These are phyloP conservation scores for Rehmannia glutinosa DNA, from an alignment of 257 asterid species.

Conservation along the genomic window DNA sequence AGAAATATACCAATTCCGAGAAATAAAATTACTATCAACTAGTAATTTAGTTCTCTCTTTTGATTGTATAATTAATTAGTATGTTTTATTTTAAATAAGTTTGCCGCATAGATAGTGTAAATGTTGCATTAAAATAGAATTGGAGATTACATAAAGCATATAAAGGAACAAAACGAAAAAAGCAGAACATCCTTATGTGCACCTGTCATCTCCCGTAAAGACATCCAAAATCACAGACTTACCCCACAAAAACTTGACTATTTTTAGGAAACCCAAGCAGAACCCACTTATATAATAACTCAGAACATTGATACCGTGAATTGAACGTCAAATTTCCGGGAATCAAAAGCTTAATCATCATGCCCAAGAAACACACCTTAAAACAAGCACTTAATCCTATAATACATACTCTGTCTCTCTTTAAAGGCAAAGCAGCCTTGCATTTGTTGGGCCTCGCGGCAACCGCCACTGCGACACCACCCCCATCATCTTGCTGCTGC, in stretches of 20 bases:
- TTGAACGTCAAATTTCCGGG: background rate
- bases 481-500: slow-evolving; percentile 17
- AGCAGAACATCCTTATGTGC: too few species aligned
- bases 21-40: too few species aligned
- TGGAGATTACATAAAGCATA: too few species aligned
- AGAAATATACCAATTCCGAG: too few species aligned
- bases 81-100: too few species aligned
- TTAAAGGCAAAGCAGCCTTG: slow-evolving; percentile 65
- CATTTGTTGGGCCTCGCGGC: slow-evolving; percentile 57
- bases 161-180: too few species aligned
- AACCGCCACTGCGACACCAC: slow-evolving; percentile 29
- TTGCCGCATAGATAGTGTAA: too few species aligned
- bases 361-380: background rate
- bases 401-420: slow-evolving; percentile 53
- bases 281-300: background rate
- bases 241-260: background rate
- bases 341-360: background rate
- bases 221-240: too few species aligned
- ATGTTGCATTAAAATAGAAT: too few species aligned
- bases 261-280: background rate
- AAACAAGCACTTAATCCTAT: background rate
- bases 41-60: too few species aligned
- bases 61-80: too few species aligned
- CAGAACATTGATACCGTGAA: background rate
- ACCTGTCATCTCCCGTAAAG: too few species aligned